Evolutionary conservation across 2,329 filamentous ascomycete species (phyloP), one percentile per base, ranked within the genome.

Genomic region (Elsinoe fawcettii): DNA sequence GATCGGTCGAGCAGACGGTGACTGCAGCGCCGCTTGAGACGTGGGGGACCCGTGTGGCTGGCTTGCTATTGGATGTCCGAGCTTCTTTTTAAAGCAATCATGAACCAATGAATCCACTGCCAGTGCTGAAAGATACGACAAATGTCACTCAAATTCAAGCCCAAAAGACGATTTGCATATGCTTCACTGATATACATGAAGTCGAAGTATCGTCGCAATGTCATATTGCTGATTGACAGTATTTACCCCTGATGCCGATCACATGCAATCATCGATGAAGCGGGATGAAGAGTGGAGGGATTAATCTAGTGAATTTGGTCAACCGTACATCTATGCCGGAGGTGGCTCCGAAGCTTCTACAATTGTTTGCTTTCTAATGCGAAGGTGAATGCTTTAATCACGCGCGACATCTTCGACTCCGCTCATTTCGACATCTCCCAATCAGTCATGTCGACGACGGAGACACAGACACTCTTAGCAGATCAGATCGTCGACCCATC

Each of bases 401-500:
- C 27, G 5, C 27, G 27, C 27, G 27, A 5, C 27, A 30, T 30
- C 27, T 30, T 30, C 27, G 9, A 9, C 9, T 9, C 27, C 27
- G 27, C 5, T 9, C 9, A 5, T 9, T 12, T 37, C 14, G 34
- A 37, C 30, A 25, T 25, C 27, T 47, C 5, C 9, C n/a, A 32
- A 3, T 22, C 25, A 60, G 61, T 43, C 59, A 68, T 66, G 63
- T 60, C 64, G 9, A 60, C 63, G n/a, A 60, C 61, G n/a, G 56
- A 51, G 6, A 60, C 61, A 2, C 60, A 61, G 43, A 51, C 60
- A 27, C 58, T 64, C 7, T 60, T 69, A 12, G 23, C 61, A 32
- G 56, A 64, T 51, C 65, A 67, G 49, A 64, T 70, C 44, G 62
- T 71, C 60, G 63, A 70, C 41, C 69, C 69, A 7, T 59, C 64